Percentiles rank a stretch among this genome's conserved stretches.
Conservation (phyloP, 2,329 filamentous ascomycete species). For the Aspergillus puulaauensis region DNA sequence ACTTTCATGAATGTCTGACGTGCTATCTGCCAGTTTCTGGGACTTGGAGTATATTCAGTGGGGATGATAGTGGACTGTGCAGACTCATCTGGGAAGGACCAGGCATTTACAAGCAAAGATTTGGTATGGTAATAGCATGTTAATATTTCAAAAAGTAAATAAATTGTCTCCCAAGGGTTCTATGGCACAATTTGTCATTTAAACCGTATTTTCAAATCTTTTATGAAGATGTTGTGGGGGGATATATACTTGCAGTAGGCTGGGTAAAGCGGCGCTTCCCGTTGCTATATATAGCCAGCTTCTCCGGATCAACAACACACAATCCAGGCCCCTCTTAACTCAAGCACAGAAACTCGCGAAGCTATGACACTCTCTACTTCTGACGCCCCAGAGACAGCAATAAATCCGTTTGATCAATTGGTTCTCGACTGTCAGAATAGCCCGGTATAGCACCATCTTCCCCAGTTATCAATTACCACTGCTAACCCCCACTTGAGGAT, state of each 20-base stretch:
- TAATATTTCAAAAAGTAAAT: too few species aligned
- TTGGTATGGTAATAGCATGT: too few species aligned
- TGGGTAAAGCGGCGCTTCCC: background rate
- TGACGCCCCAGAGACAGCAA: conserved; percentile 1
- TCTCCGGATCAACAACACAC: background rate
- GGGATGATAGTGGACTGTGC: too few species aligned
- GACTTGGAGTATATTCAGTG: too few species aligned
- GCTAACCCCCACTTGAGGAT: conserved; percentile 3
- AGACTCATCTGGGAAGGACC: too few species aligned
- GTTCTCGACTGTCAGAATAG: conserved; percentile 67
- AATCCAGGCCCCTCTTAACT: background rate
- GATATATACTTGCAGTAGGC: conserved; percentile 2
- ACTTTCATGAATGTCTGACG: too few species aligned
- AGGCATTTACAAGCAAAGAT: too few species aligned
- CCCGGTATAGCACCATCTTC: conserved; percentile 49
- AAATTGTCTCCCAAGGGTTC: too few species aligned
- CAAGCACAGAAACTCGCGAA: background rate
- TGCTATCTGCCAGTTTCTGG: too few species aligned
- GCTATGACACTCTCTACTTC: conserved; percentile 8
- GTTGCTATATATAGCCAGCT: background rate
- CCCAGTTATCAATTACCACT: background rate
- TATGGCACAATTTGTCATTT: too few species aligned
- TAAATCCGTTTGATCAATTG: conserved; percentile 74
- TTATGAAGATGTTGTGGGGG: background rate
- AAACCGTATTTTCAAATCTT: background rate